phyloP scores from a whole-genome alignment of 2,329 filamentous ascomycete genomes.

The Trichoderma atrobrunneum region DNA sequence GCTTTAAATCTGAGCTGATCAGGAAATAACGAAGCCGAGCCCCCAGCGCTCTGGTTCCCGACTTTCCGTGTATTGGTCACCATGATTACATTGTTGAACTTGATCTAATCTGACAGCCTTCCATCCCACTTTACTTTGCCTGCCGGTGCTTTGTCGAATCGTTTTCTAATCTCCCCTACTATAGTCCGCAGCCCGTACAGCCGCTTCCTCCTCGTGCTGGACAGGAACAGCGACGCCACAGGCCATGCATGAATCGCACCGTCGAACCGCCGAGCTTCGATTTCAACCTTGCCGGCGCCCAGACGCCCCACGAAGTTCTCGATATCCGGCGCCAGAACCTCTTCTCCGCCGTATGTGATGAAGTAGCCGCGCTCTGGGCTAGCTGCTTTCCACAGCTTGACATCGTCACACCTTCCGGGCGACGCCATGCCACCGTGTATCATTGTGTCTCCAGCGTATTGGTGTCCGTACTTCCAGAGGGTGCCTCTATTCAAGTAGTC shows the following conservation, averaged over 20 bases:
- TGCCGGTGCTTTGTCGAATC: slow-evolving; percentile 25
- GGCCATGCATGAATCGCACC: slow-evolving; percentile 81
- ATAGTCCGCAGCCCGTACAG: slow-evolving; percentile 50
- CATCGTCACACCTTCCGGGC: slow-evolving; percentile 67
- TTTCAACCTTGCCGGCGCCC: slow-evolving; percentile 49
- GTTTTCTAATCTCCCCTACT: slow-evolving; percentile 38
- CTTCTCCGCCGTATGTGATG: slow-evolving; percentile 71
- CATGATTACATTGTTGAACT: slow-evolving; percentile 46
- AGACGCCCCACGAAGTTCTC: slow-evolving; percentile 57
- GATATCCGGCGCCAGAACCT: slow-evolving; percentile 73
- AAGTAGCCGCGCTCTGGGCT: slow-evolving; percentile 65
- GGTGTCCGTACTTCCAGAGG: slow-evolving; percentile 66
- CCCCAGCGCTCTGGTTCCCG: slow-evolving; percentile 44
- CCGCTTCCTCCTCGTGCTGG: slow-evolving; percentile 47
- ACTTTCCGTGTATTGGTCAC: slow-evolving; percentile 28
- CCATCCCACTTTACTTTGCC: slow-evolving; percentile 22
- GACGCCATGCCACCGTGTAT: slow-evolving; percentile 46
- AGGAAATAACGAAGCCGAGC: slow-evolving; percentile 50
- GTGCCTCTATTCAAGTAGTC: slow-evolving; percentile 71
- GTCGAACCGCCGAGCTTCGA: slow-evolving; percentile 58
- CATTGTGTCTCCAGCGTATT: slow-evolving; percentile 56
- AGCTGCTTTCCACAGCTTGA: slow-evolving; percentile 63
- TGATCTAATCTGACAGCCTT: slow-evolving; percentile 62
- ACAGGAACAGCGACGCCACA: slow-evolving; percentile 62
- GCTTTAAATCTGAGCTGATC: slow-evolving; percentile 36